Evolutionary conservation across 1,284 basidiomycete species (phyloP).

Genomic region (Heterobasidion occidentale): DNA sequence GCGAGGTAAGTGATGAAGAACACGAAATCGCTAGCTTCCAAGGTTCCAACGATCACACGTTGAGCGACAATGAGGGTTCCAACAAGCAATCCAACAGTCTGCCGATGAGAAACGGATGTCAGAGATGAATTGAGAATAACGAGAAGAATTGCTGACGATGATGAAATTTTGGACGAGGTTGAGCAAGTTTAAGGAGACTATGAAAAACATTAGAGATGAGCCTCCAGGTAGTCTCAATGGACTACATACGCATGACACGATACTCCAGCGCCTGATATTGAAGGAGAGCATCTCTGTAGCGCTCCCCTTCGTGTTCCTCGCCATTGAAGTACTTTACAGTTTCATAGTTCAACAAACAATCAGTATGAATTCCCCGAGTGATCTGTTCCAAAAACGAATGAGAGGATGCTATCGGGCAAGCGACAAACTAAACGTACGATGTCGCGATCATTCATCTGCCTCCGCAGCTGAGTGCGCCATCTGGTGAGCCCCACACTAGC

Average conservation of each 20-base stretch:
- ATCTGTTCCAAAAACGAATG: constrained; percentile 26
- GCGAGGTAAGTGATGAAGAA: constrained; percentile 76
- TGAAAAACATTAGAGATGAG: not conserved
- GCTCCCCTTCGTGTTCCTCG: constrained; percentile 70
- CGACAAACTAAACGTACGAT: constrained; percentile 26
- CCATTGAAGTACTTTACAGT: constrained; percentile 83
- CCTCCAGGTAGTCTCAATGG: not conserved
- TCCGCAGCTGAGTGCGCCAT: constrained; percentile 64
- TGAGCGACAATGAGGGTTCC: constrained; percentile 72
- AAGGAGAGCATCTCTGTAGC: constrained; percentile 68
- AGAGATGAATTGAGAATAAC: not conserved
- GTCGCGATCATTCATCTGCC: constrained; percentile 75
- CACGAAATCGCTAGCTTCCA: constrained; percentile 55
- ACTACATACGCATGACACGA: constrained; percentile 56
- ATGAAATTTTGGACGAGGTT: constrained; percentile 78
- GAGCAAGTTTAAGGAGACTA: constrained; percentile 64
- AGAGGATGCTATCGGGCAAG: not conserved
- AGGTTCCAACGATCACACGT: constrained; percentile 46
- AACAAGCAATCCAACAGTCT: constrained; percentile 70
- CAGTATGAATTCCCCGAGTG: constrained; percentile 74
- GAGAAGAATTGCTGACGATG: constrained; percentile 38
- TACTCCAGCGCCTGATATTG: constrained; percentile 74
- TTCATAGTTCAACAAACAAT: constrained; percentile 77
- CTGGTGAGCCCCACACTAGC: constrained; percentile 62
- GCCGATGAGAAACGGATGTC: constrained; percentile 3